Conservation (phyloP, 2,329 filamentous ascomycete genomes). For the Pestalotiopsis fici region DNA sequence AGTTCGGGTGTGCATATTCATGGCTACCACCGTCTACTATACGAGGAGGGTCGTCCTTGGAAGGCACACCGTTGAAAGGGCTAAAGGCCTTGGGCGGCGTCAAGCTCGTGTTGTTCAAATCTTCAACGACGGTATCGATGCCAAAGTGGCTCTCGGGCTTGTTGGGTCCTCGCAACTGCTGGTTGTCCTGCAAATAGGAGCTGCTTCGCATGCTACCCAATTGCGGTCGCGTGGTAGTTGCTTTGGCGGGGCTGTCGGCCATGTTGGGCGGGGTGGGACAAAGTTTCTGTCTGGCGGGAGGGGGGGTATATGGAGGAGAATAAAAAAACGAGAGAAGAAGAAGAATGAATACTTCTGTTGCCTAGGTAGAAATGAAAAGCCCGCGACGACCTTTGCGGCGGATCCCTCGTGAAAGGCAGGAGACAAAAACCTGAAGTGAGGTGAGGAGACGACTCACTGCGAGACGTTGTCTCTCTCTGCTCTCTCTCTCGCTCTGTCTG, state of each 20-base stretch:
- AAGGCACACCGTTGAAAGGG: slow-evolving; percentile 62
- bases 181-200: slow-evolving; percentile 64
- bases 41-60: slow-evolving; percentile 57
- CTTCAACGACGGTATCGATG: slow-evolving; percentile 67
- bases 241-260: slow-evolving; percentile 25
- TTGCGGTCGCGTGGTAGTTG: slow-evolving; percentile 42
- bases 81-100: slow-evolving; percentile 42
- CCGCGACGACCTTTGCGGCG: background rate
- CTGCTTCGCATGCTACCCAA: slow-evolving; percentile 57
- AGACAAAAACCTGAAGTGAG: background rate
- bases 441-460: background rate
- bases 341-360: background rate
- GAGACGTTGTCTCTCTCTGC: background rate
- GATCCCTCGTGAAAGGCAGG: background rate
- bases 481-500: background rate
- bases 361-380: background rate
- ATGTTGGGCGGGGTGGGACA: slow-evolving; percentile 21
- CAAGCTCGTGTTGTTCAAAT: slow-evolving; percentile 40
- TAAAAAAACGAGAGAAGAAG: background rate
- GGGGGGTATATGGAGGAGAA: background rate
- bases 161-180: slow-evolving; percentile 61
- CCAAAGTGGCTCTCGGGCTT: slow-evolving; percentile 58
- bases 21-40: slow-evolving; percentile 65
- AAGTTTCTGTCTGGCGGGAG: background rate
- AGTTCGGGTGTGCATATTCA: slow-evolving; percentile 64